Evolutionary conservation across 176 grass and related monocot genomes (phyloP), one percentile per base, ranked within the genome.

Genomic region (Leersia perrieri): DNA sequence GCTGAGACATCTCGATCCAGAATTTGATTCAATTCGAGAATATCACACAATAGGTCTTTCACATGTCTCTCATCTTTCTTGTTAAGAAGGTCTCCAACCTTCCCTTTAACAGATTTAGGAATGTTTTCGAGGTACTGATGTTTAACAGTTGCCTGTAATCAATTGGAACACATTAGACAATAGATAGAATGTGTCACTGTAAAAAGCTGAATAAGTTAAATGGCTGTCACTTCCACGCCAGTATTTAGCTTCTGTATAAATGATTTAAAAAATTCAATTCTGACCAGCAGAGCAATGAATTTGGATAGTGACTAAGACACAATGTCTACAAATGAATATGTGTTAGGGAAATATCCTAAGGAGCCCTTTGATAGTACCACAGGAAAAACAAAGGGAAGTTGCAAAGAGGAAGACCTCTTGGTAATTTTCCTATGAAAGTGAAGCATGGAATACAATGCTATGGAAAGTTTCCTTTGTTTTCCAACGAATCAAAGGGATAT

Each of bases 51-150:
- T 28, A 67, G 67, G 22, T 81, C 72, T 81, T 97, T 93, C 68
- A 75, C 69, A 23, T 80, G 73, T 69, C 90, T 90, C 73, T 93
- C 63, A 25, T 91, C 86, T 72, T 85, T 89, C 70, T 76, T 64
- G 33, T 80, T 63, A 55, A 97, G 88, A 39, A 85, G 63, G 35
- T 97, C 55, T n/a, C 90, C 83, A 5, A 97, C 94, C 47, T 91
- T 97, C 32, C 94, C 90, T 77, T 91, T 33, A 74, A 93, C 86
- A 68, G 76, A 87, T 89, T 84, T 93, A 36, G 86, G 88, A 68
- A 97, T 97, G 84, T 93, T 49, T 53, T 93, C 86, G 20, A 97
- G 69, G 70, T 93, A 87, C 57, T 97, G 94, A 41, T 78, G 88
- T 68, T 97, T 97, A 20, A 97, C 91, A 15, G 75, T 89, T 75